A percentile compares a stretch with the other conserved stretches of the same genome.
Conservation (phyloP, 371 early-diverging fungal species). For the Apophysomyces elegans region DNA sequence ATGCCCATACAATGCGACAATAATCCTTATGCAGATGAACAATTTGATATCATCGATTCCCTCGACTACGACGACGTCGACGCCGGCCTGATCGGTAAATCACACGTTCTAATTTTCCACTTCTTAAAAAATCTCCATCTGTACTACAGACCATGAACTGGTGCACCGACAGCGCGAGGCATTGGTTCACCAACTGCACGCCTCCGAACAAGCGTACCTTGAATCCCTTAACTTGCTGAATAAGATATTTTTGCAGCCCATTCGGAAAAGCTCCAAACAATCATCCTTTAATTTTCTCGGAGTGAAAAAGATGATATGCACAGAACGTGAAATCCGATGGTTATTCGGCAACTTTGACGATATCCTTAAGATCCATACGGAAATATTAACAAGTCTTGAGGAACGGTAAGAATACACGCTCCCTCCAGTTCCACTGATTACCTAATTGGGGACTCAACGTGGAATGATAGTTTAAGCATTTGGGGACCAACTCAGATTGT, state of each 20-base stretch:
- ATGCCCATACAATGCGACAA: not conserved
- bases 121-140: constrained; percentile 4
- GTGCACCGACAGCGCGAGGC: constrained; percentile 41
- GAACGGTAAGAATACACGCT: constrained; percentile 34
- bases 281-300: constrained; percentile 41
- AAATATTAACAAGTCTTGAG: constrained; percentile 27
- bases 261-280: constrained; percentile 37
- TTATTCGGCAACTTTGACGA: constrained; percentile 47
- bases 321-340: constrained; percentile 45
- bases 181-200: constrained; percentile 36
- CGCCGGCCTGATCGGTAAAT: constrained; percentile 42
- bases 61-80: constrained; percentile 52
- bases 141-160: constrained; percentile 42
- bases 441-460: not conserved
- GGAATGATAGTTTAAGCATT: constrained; percentile 34
- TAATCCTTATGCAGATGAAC: constrained; percentile 18
- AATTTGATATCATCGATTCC: constrained; percentile 47
- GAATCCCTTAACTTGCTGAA: constrained; percentile 27
- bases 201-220: constrained; percentile 39
- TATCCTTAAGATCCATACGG: constrained; percentile 30
- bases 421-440: constrained; percentile 10
- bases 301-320: constrained; percentile 45
- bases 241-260: constrained; percentile 32
- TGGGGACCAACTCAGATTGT: constrained; percentile 62
- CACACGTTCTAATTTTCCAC: constrained; percentile 6